Evolutionary conservation across 169 alveolate species (phyloP), one percentile per base, ranked within the genome.

Genomic region (Cryptosporidium ryanae): DNA sequence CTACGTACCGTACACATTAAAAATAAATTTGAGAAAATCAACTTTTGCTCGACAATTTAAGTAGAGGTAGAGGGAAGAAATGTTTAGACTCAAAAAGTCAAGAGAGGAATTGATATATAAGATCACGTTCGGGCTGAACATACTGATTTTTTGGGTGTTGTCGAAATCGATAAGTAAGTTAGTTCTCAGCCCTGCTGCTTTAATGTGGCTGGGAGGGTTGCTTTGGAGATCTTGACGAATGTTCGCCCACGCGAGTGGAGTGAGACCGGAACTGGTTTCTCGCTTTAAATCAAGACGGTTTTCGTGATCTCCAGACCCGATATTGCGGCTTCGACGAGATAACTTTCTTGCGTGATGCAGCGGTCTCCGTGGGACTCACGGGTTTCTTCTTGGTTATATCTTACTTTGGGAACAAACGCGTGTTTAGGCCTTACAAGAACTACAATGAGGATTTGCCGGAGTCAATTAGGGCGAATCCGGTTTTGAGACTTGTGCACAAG

Each of bases 161-260:
- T 68, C 83, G 32, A 68, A 34, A 25, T 68, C 83, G n/a, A 38
- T 68, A 5, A 52, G 83, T 68, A 68, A 49, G 83, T 68, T 55
- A 1, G 18, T 0, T 61, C 46, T 8, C 46, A 38, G 8, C 3
- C 3, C 8, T 38, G 8, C 46, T 38, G 8, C 46, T 38, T 38
- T 38, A 10, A 4, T 0, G 3, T 38, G 3, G 46, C 46, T 38
- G n/a, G n/a, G n/a, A n/a, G n/a, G n/a, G n/a, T n/a, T n/a, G n/a
- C n/a, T 38, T 38, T 38, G 1, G 46, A 38, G 46, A 38, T 38
- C 8, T 6, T 38, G 3, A 38, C 46, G 46, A 4, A 0, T 6
- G 8, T 34, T 34, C 6, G 44, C 6, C 6, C 44, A n/a, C n/a
- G n/a, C n/a, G n/a, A 6, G 44, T 3, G 6, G 44, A 34, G 2